Conservation (phyloP, 768 basidiomycete genomes). For the Pluteus cervinus region DNA sequence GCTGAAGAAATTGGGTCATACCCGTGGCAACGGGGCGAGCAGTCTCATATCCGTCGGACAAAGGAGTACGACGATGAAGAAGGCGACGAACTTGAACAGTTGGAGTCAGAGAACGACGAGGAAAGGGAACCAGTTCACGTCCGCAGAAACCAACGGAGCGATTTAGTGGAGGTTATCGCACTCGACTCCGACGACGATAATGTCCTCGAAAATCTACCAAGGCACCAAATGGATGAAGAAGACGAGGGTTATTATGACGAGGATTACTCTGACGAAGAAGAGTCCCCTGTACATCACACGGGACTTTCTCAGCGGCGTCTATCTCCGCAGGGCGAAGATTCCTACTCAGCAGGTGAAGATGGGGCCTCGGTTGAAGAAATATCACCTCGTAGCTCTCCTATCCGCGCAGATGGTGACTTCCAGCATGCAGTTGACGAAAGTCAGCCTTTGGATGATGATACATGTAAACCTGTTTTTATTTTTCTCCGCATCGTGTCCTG, state of each 20-base stretch:
- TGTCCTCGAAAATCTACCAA: conserved; percentile 6
- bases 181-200: conserved; percentile 18
- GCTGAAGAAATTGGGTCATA: conserved; percentile 3
- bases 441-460: conserved; percentile 26
- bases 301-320: conserved; percentile 4
- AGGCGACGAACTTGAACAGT: conserved; percentile 12
- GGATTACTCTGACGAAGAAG: conserved; percentile 11
- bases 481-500: conserved; percentile 8
- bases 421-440: conserved; percentile 19
- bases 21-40: conserved; percentile 8
- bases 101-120: conserved; percentile 11
- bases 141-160: conserved; percentile 7
- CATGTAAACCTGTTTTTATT: conserved; percentile 17
- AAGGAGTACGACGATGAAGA: conserved; percentile 16
- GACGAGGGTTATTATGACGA: conserved; percentile 10
- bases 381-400: no score
- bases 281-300: conserved; percentile 3
- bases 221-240: conserved; percentile 6
- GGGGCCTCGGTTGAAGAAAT: no score
- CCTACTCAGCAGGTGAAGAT: no score
- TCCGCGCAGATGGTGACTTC: conserved; percentile 9
- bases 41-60: not conserved
- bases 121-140: conserved; percentile 1
- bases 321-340: no score
- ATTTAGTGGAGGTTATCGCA: conserved; percentile 13